Evolutionary conservation across 2,329 filamentous ascomycete genomes (phyloP), one percentile per base, ranked within the genome.

Genomic region (Phaeophleospora eucalypticola): DNA sequence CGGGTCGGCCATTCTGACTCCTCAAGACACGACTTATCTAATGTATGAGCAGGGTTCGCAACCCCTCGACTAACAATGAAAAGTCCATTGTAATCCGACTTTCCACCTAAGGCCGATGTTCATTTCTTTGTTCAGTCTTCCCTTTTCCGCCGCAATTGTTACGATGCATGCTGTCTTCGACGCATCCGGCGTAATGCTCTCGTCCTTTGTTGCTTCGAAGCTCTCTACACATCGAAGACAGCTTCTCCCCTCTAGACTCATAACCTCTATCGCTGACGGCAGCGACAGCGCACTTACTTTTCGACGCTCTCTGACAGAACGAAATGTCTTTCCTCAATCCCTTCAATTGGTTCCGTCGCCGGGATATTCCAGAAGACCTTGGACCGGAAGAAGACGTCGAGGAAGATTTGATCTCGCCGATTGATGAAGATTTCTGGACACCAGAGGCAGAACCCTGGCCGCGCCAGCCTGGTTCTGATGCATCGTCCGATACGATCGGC

Each of bases 121-220:
- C 24, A 7, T 29, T 6, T 24, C 37, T 21, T 39, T 39, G 37
- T 39, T 15, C 19, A 4, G 15, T 39, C 19, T 14, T 17, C 4
- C 24, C 37, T 3, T 9, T 15, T 19, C 15, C 19, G 6, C 17
- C 8, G 21, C 18, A 10, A 18, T 19, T 9, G 21, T 21, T n/a
- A 7, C 4, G 6, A 4, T 12, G 20, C 7, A 19, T 21, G 37
- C 12, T 32, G 34, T 36, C n/a, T 4, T 24, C 37, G 20, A 17
- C 37, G 37, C 18, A 39, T 39, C 37, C 37, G 37, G 37, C 37
- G 17, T 21, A 6, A 39, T 39, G 19, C 18, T 39, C 8, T 39
- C 24, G 17, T 39, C 10, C 19, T 39, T 39, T 20, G 9, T 39
- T 39, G 17, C 10, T 6, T 9, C 24, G 37, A 6, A 39, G 19